Evolutionary conservation across 2,329 filamentous ascomycete genomes (phyloP).

Genomic region (Neofusicoccum parvum): DNA sequence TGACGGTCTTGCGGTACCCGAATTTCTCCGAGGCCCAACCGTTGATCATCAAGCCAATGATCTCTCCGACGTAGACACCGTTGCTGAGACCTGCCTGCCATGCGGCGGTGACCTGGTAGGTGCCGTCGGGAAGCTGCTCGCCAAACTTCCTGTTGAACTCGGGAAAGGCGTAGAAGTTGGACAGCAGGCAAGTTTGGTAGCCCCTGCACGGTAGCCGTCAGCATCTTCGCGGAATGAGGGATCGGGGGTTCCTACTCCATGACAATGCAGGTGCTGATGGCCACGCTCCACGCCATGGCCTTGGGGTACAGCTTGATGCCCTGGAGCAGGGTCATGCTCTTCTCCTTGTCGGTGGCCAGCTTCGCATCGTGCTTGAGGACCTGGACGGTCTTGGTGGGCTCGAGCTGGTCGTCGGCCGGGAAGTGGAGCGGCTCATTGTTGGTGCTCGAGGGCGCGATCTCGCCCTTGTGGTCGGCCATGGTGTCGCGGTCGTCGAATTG

Average conservation of each 20-base stretch:
- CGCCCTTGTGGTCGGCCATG: slow-evolving; percentile 10
- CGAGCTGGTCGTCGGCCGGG: slow-evolving; percentile 32
- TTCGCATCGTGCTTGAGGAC: slow-evolving; percentile 45
- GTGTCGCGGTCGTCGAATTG: background rate
- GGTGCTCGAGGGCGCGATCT: background rate
- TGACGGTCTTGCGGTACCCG: slow-evolving; percentile 51
- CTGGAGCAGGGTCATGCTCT: slow-evolving; percentile 63
- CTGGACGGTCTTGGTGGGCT: slow-evolving; percentile 29
- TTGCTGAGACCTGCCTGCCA: slow-evolving; percentile 54
- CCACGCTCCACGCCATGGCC: slow-evolving; percentile 77
- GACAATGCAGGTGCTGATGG: slow-evolving; percentile 87
- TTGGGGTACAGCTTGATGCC: slow-evolving; percentile 84
- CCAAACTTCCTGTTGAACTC: slow-evolving; percentile 52
- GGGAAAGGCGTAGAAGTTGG: slow-evolving; percentile 69
- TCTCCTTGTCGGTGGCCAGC: slow-evolving; percentile 51
- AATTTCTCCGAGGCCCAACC: slow-evolving; percentile 50
- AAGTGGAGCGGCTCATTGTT: slow-evolving; percentile 16
- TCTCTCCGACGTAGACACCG: slow-evolving; percentile 50
- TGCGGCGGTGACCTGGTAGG: slow-evolving; percentile 46
- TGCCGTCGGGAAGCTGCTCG: slow-evolving; percentile 39
- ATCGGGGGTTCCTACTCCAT: slow-evolving; percentile 63
- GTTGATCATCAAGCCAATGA: slow-evolving; percentile 51
- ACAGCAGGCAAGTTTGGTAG: slow-evolving; percentile 79
- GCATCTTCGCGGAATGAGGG: no score
- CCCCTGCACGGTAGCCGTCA: slow-evolving; percentile 45